Base-by-base conservation (phyloP, 2,329 filamentous ascomycete species). In the Colletotrichum spaethianum region DNA sequence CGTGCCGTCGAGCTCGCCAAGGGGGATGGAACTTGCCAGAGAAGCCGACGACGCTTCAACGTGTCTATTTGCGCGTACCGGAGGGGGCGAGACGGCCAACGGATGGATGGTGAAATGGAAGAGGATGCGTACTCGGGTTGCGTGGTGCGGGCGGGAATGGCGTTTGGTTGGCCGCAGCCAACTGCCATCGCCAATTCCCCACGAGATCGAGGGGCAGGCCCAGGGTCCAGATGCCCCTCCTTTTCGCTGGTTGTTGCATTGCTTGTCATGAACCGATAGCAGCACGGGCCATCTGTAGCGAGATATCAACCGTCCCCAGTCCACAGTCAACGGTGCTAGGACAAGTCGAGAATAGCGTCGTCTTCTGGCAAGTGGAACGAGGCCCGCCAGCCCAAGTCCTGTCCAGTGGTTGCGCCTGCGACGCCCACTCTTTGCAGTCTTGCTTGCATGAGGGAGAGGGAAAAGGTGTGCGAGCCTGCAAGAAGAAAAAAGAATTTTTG, bases 141-240 rank as follows among this genome's bases (percentile, higher is more conserved):
- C 52, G 69, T 60, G 65, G 44, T 69, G 69, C 38, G 52, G 57
- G 28, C 64, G 69, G 59, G 46, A 69, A 72, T 53, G 59, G 70
- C 70, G 59, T 69, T 60, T 72, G 65, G 70, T 69, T 55, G 59
- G 70, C 65, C 26, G 70, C 59, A 60, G 65, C 65, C 70, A 69
- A 69, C 65, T 38, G 59, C 20, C 57, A 52, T 69, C 44, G 59
- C 31, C 69, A 59, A 69, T 62, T 67, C 70, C 70, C 72, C 72
- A 74, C 69, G 70, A 74, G 72, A 74, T 74, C 72, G 70, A 73
- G 72, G 67, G 68, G 46, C 31, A 63, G 48, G 36, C 46, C 68
- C 64, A 69, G 63, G 70, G 64, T 65, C 70, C 60, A 61, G 57
- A 46, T 57, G 72, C 70, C 72, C 72, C 72, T 73, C 70, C 59